Evolutionary conservation across 1,139 yeast species (phyloP).

Genomic region (Saccharomycopsis hybrid): DNA sequence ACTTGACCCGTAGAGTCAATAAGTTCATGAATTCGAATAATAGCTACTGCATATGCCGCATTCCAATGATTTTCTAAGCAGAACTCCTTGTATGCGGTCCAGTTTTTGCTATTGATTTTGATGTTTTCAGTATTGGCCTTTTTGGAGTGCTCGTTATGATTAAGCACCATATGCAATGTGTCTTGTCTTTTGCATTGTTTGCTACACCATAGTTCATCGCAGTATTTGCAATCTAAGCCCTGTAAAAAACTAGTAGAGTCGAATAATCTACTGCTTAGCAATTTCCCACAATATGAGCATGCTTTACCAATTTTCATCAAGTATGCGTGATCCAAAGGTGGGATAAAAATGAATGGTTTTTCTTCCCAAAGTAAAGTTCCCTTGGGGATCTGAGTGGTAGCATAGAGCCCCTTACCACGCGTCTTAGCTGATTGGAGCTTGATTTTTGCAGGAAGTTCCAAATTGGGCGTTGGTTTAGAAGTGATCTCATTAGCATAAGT

Average conservation of each 20-base stretch:
- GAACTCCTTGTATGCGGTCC: slow-evolving; percentile 51
- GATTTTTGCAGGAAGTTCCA: slow-evolving; percentile 43
- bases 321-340: slow-evolving; percentile 63
- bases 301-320: slow-evolving; percentile 63
- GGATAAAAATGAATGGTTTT: slow-evolving; percentile 57
- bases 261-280: slow-evolving; percentile 30
- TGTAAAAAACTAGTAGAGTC: slow-evolving; percentile 31
- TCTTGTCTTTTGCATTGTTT: slow-evolving; percentile 52
- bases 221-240: slow-evolving; percentile 63
- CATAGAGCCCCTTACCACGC: slow-evolving; percentile 45
- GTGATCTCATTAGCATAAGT: slow-evolving; percentile 49
- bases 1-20: slow-evolving; percentile 40
- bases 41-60: slow-evolving; percentile 60
- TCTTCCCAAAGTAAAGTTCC: slow-evolving; percentile 57
- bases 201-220: slow-evolving; percentile 72
- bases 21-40: slow-evolving; percentile 43
- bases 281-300: slow-evolving; percentile 73
- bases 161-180: slow-evolving; percentile 48
- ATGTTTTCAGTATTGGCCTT: slow-evolving; percentile 29
- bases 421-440: slow-evolving; percentile 38
- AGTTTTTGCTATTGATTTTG: slow-evolving; percentile 41
- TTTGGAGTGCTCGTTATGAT: slow-evolving; percentile 40
- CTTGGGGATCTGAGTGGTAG: slow-evolving; percentile 38
- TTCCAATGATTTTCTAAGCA: slow-evolving; percentile 64
- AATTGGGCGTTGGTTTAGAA: slow-evolving; percentile 46